phyloP scores from a whole-genome alignment of 257 asterid species.

The Scutellaria minor region DNA sequence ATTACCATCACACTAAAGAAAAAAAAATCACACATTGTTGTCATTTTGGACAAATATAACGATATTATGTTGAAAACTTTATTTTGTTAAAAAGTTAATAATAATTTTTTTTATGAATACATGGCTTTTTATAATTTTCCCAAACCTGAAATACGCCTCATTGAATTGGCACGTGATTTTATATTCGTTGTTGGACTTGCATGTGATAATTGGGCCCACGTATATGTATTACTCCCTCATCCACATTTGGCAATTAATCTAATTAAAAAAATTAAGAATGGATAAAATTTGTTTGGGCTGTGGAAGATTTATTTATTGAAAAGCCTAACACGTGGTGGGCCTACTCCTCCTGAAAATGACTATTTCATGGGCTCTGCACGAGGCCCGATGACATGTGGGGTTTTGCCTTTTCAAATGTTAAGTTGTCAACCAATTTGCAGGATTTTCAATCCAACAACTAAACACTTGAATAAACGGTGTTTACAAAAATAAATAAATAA shows the following conservation, averaged over 20 bases:
- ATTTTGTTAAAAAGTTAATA: too few species aligned
- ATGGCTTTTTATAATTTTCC: not conserved
- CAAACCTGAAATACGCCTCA: constrained; percentile 48
- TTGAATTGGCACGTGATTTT: constrained; percentile 61
- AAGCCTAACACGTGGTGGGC: constrained; percentile 38
- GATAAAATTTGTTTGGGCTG: constrained; percentile 10
- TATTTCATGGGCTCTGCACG: constrained; percentile 15
- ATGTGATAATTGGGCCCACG: constrained; percentile 51
- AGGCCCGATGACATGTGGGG: constrained; percentile 27
- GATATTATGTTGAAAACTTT: too few species aligned
- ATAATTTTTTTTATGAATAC: too few species aligned
- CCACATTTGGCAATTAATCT: constrained; percentile 12
- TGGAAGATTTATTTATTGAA: not conserved
- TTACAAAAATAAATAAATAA: too few species aligned
- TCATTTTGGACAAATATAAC: too few species aligned
- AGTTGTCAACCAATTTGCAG: too few species aligned
- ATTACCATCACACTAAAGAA: too few species aligned
- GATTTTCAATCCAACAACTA: too few species aligned
- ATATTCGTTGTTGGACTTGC: constrained; percentile 55
- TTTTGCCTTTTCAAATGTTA: not conserved
- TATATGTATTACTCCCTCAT: not conserved
- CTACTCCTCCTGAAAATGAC: not conserved
- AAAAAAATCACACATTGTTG: too few species aligned
- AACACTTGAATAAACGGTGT: too few species aligned
- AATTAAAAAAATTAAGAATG: not conserved